A percentile compares a stretch with the other conserved stretches of the same genome.
Conservation (phyloP, 495 filamentous ascomycete species). For the Aspergillus ostianus region DNA sequence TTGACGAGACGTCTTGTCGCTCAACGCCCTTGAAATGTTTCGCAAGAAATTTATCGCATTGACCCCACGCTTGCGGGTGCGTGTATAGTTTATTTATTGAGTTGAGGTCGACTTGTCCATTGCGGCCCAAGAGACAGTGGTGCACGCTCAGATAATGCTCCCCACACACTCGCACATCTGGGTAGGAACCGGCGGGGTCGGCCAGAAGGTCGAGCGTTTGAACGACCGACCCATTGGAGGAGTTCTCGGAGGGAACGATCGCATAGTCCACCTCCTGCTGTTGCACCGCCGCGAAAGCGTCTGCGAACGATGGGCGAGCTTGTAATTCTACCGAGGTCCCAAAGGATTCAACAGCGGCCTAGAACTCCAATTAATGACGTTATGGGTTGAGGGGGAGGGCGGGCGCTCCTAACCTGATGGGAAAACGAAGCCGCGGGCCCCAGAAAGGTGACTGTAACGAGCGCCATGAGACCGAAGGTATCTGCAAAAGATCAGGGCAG, state of each 20-base stretch:
- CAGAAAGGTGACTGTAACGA: constrained; percentile 67
- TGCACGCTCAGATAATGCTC: constrained; percentile 83
- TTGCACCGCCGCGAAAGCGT: constrained; percentile 80
- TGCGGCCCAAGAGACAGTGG: constrained; percentile 72
- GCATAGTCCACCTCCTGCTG: constrained; percentile 59
- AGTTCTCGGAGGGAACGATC: constrained; percentile 95
- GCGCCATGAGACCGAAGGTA: constrained; percentile 14
- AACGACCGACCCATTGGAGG: constrained; percentile 86
- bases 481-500: background rate
- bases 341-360: constrained; percentile 71
- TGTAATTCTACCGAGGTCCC: constrained; percentile 49
- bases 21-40: constrained; percentile 66
- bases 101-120: constrained; percentile 29
- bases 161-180: constrained; percentile 67
- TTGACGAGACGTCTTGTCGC: constrained; percentile 81
- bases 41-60: constrained; percentile 76
- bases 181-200: constrained; percentile 59
- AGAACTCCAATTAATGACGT: constrained; percentile 16
- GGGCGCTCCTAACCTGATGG: constrained; percentile 66
- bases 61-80: constrained; percentile 92
- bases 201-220: constrained; percentile 85
- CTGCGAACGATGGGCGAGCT: constrained; percentile 59
- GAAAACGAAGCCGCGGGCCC: constrained; percentile 84
- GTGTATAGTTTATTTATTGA: constrained; percentile 65
- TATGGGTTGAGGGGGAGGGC: constrained; percentile 11